A percentile compares a stretch with the other conserved stretches of the same genome.
phyloP scores from a whole-genome alignment of 768 basidiomycete species.

The Brasilioporus rufonigricans region DNA sequence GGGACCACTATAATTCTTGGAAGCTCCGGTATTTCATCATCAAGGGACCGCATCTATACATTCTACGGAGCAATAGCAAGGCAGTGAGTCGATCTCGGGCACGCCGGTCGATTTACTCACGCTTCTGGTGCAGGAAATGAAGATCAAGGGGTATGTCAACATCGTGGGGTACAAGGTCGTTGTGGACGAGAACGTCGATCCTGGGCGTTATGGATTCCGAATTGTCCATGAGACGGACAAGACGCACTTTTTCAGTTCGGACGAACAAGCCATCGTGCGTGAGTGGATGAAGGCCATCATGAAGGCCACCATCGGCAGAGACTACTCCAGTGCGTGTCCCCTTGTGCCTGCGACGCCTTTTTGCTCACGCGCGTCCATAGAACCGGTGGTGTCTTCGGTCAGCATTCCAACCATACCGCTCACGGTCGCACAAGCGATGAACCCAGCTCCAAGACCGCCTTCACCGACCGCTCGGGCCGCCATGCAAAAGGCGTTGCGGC shows the following conservation, averaged over 20 bases:
- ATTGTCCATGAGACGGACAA: constrained; percentile 88
- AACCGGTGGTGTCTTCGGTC: constrained; percentile 92
- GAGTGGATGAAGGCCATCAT: constrained; percentile 99
- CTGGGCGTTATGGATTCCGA: constrained; percentile 93
- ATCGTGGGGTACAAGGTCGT: constrained; percentile 90
- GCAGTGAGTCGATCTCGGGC: constrained; percentile 22
- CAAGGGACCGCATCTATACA: constrained; percentile 90
- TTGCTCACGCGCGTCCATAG: constrained; percentile 38
- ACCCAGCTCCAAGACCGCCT: constrained; percentile 91
- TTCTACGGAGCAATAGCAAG: constrained; percentile 71
- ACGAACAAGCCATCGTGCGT: constrained; percentile 80
- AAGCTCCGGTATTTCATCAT: constrained; percentile 89
- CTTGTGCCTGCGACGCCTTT: background rate
- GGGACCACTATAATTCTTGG: constrained; percentile 91
- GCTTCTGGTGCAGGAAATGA: constrained; percentile 62
- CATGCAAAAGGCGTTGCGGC: constrained; percentile 80
- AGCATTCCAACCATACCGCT: constrained; percentile 97
- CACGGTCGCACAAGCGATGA: constrained; percentile 94
- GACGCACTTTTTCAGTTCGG: constrained; percentile 88
- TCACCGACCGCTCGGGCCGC: constrained; percentile 86
- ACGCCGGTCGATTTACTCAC: background rate
- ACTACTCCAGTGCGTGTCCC: constrained; percentile 76
- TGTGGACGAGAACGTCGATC: constrained; percentile 87
- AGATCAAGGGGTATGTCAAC: constrained; percentile 96
- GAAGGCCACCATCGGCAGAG: constrained; percentile 96